Percentiles rank a stretch among this genome's conserved stretches.
These are phyloP conservation scores for Coemansia sp. DNA, from an alignment of 192 early-diverging fungal genomes.

Conservation along the genomic window DNA sequence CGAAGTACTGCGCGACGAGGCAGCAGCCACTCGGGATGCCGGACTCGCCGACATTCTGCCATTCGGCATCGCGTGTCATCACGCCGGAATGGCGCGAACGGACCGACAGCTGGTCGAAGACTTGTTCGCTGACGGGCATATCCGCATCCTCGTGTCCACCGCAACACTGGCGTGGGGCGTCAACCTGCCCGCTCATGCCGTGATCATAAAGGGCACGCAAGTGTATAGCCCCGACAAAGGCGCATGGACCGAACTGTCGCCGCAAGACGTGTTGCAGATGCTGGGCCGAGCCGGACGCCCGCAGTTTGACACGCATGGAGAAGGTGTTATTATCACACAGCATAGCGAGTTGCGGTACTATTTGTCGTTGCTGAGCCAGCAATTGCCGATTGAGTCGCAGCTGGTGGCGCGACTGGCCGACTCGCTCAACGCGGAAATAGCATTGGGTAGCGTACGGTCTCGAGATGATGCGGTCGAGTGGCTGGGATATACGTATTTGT, in stretches of 20 bases:
- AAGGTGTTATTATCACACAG: constrained; percentile 95
- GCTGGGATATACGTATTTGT: constrained; percentile 94
- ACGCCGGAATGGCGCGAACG: constrained; percentile 90
- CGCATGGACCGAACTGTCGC: constrained; percentile 88
- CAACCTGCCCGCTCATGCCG: constrained; percentile 95
- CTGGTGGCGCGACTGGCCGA: constrained; percentile 83
- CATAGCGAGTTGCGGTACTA: constrained; percentile 94
- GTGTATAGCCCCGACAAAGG: constrained; percentile 96
- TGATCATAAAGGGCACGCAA: constrained; percentile 98
- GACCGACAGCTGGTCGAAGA: constrained; percentile 95
- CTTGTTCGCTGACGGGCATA: constrained; percentile 84
- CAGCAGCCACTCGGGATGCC: constrained; percentile 72
- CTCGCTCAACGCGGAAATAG: constrained; percentile 94
- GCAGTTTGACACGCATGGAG: constrained; percentile 92
- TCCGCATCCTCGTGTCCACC: constrained; percentile 92
- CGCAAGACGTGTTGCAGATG: constrained; percentile 99
- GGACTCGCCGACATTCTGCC: constrained; percentile 88
- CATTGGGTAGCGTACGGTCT: constrained; percentile 84
- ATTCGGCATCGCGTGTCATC: constrained; percentile 94
- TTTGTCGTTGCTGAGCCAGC: constrained; percentile 89
- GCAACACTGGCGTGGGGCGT: constrained; percentile 99
- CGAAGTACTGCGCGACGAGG: constrained; percentile 81
- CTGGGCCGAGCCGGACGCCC: constrained; percentile 96
- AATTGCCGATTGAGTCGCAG: constrained; percentile 97
- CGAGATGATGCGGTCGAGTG: constrained; percentile 94